Conservation (phyloP, 345 rosid genomes). For the Eucalyptus marginata region DNA sequence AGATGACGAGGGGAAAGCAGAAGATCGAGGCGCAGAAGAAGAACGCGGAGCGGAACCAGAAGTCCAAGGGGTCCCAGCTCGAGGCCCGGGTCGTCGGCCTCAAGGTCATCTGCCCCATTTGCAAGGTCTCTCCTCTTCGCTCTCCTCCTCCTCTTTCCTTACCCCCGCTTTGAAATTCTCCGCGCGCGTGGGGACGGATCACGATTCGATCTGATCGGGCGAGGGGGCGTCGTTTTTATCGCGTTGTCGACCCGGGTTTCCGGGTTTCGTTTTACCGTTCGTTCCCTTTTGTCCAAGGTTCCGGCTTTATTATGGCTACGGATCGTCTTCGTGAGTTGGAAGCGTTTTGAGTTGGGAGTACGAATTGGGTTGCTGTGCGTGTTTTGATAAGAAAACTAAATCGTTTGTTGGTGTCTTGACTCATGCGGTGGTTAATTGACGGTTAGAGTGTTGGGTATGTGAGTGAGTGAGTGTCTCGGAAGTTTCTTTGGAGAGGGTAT, state of each 20-base stretch:
- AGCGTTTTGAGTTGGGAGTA: neutral
- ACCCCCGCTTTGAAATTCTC: neutral
- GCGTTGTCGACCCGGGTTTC: neutral
- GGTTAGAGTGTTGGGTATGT: neutral
- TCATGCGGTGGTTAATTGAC: neutral
- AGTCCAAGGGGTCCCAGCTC: slow-evolving; percentile 48
- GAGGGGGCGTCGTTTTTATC: neutral
- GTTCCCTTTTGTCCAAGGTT: neutral
- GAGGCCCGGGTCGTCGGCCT: slow-evolving; percentile 68
- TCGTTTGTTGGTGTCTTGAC: neutral
- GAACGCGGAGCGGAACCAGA: slow-evolving; percentile 64
- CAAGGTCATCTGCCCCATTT: slow-evolving; percentile 60
- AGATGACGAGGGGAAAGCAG: slow-evolving; percentile 78
- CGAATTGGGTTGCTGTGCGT: neutral
- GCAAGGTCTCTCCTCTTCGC: slow-evolving; percentile 30
- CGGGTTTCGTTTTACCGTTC: neutral
- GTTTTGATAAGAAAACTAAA: neutral
- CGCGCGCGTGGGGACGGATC: neutral
- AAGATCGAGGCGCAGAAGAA: slow-evolving; percentile 66
- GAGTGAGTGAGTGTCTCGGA: neutral
- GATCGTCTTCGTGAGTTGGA: neutral
- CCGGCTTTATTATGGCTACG: neutral
- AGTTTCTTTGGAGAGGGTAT: neutral
- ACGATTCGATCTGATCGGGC: neutral
- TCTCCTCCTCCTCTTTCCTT: neutral